Evolutionary conservation across 106 monocot species (phyloP), one percentile per base, ranked within the genome.

Genomic region (Amphibolis antarctica): DNA sequence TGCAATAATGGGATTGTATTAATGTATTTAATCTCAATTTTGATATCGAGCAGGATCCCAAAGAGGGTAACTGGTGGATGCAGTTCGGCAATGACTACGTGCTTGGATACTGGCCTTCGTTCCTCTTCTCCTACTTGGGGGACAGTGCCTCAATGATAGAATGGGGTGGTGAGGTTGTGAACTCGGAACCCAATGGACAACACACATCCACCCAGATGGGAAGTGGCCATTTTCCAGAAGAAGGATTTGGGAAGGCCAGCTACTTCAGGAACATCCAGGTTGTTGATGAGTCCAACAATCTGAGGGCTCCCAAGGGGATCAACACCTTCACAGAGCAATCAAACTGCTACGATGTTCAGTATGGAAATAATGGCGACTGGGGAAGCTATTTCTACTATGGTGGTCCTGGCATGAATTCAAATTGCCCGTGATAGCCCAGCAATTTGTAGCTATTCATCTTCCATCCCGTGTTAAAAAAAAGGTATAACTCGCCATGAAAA

Each of bases 121-220:
- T 75, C 54, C 71, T 85, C 21, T 81, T 85, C 65, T 75, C 80
- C 10, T 69, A 77, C 65, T 68, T 85, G 20, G 70, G 64, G 6
- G 84, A 85, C 48, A 77, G 80, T 52, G 84, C 84, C 10, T 65
- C 77, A 23, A 78, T 78, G 80, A 75, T 85, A 60, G 77, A 81
- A 63, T 85, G 84, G 84, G 84, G 84, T 18, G 84, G 84, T 0
- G 84, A 85, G 64, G 77, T 85, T 15, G 81, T 81, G 61, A 85
- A 85, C 74, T 74, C 74, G 0, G 68, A 75, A 27, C 26, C 70
- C 1, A 68, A 75, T 21, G 77, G 84, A 15, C 44, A 66, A 53
- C 80, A 81, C 71, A 81, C 84, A 3, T 71, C 80, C 0, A 85
- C 84, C 0, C 68, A 81, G 71, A 85, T 85, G 80, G 84, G 84